phyloP scores from a whole-genome alignment of 2,329 filamentous ascomycete genomes.

The Aspergillus japonicus region DNA sequence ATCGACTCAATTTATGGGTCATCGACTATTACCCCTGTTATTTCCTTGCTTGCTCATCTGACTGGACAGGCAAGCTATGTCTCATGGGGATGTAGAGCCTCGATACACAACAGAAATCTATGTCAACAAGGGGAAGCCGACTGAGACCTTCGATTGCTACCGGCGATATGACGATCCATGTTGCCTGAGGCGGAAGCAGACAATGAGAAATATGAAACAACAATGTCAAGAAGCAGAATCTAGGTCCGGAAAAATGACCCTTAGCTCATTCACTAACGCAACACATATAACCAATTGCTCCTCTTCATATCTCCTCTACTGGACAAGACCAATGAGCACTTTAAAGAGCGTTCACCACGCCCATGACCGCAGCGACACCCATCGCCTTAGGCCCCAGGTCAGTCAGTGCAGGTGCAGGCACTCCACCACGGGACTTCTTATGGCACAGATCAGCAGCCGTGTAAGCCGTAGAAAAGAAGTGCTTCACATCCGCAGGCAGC shows the following conservation, averaged over 20 bases:
- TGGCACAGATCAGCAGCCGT: background rate
- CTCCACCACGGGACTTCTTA: background rate
- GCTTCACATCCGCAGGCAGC: conserved; percentile 29
- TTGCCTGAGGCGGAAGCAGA: too few species aligned
- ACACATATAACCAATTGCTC: background rate
- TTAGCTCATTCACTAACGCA: background rate
- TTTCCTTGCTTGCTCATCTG: background rate
- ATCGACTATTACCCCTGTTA: background rate
- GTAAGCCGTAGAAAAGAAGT: conserved; percentile 17
- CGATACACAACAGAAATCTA: too few species aligned
- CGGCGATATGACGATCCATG: too few species aligned
- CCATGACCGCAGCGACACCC: background rate
- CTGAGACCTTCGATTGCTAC: too few species aligned
- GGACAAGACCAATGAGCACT: background rate
- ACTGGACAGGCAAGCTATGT: background rate
- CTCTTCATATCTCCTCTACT: background rate
- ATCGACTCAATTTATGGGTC: background rate
- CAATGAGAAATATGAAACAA: too few species aligned
- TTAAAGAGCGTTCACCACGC: background rate
- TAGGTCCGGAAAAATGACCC: too few species aligned
- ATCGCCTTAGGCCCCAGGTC: background rate
- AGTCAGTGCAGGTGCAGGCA: background rate
- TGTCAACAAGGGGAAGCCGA: too few species aligned
- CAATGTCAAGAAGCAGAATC: too few species aligned
- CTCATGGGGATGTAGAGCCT: background rate